Evolutionary conservation across 106 monocot species (phyloP), one percentile per base, ranked within the genome.

Genomic region (Gastrodia elata): DNA sequence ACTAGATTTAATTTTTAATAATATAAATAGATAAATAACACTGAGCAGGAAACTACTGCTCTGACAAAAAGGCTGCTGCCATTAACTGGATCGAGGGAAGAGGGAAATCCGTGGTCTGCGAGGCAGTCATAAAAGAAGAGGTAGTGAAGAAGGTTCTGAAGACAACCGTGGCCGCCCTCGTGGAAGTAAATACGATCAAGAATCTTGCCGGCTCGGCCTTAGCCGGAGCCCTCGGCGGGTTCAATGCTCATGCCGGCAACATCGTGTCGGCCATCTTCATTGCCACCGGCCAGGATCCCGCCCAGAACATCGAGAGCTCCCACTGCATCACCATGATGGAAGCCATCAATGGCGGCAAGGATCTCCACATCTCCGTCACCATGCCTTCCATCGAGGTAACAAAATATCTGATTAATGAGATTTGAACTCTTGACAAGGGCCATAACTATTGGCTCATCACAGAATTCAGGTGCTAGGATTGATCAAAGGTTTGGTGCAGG

Each of bases 301-400:
- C 94, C 25, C 94, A 95, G 77, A 95, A 95, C 77, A 82, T 96
- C 25, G 95, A 96, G 85, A 96, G 95, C 55, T 96, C 95, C 20
- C 91, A 96, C 68, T 96, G 95, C 78, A 89, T 96, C 40, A 95
- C 94, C 40, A 91, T 95, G 94, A 67, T 95, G 81, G 94, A 95
- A 76, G 87, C 94, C 27, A 65, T 81, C 7, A 96, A 96, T 81
- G 91, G 84, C 68, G 91, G 92, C 5, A 92, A 74, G 80, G 95
- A 96, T 76, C 87, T 96, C 33, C 91, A 96, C 39, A 68, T 96
- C 44, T 95, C 94, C 67, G 89, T 95, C 2, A 91, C 91, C 28
- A 91, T 91, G 91, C 91, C 91, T 43, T 89, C 87, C 35, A 87
- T 93, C 74, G 93, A 93, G 89, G 89, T 89, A 83, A 52, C 55